Evolutionary conservation across 176 grass and related monocot species (phyloP).

Genomic region (Paspalum notatum): DNA sequence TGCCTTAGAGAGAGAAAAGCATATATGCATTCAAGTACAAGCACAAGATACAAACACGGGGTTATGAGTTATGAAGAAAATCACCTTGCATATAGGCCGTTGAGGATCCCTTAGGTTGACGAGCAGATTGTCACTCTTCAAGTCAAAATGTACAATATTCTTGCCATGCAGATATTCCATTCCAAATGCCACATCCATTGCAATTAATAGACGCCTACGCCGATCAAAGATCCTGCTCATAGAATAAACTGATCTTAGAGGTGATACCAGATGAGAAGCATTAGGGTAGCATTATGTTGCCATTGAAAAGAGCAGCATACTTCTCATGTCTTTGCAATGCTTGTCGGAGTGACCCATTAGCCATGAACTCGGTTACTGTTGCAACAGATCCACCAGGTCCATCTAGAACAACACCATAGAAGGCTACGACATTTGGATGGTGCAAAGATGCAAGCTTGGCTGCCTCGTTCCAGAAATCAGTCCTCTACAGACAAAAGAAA

Average conservation of each 20-base stretch:
- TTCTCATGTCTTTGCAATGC: conserved; percentile 94
- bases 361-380: conserved; percentile 99
- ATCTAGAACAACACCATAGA: conserved; percentile 95
- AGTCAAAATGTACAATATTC: conserved; percentile 97
- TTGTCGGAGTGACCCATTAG: conserved; percentile 94
- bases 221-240: conserved; percentile 75
- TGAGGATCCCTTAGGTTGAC: conserved; percentile 95
- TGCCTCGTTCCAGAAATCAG: conserved; percentile 98
- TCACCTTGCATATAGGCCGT: conserved; percentile 98
- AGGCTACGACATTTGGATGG: conserved; percentile 98
- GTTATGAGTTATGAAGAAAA: background rate
- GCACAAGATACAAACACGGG: background rate
- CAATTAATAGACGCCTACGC: conserved; percentile 75
- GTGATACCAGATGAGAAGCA: conserved; percentile 15
- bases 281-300: conserved; percentile 26
- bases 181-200: conserved; percentile 98
- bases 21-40: background rate
- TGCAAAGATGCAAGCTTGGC: conserved; percentile 86
- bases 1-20: background rate
- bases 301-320: conserved; percentile 49
- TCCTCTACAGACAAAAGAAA: conserved; percentile 52
- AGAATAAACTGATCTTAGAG: conserved; percentile 51
- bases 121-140: conserved; percentile 98
- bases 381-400: conserved; percentile 85
- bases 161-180: conserved; percentile 99